Evolutionary conservation across 2,329 filamentous ascomycete species (phyloP), one percentile per base, ranked within the genome.

Genomic region (Chalara sp.): DNA sequence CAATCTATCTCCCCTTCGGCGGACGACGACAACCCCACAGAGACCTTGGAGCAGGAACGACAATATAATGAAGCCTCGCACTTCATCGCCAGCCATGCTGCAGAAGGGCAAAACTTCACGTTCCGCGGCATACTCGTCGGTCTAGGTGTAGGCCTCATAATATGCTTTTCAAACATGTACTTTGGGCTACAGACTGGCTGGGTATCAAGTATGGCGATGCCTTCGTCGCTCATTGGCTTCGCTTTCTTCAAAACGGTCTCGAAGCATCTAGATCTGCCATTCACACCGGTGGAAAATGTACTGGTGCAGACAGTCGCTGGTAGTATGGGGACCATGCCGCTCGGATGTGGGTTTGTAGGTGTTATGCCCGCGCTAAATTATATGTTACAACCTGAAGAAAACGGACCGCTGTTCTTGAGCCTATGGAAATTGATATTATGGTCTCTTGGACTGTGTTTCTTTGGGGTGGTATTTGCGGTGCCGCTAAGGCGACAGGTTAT

Each of bases 101-200:
- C 52, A 21, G 64, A 67, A 53, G 63, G 64, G 35, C 80, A 80
- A 44, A 90, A 89, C 71, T 96, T 99, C 70, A 97, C 93, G 0
- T 52, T 85, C 30, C 85, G 93, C 50, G 89, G 89, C 47, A 76
- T 97, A 39, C 65, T 82, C 5, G 89, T 88, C 31, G 93, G 93
- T 12, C 75, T 95, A 5, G 72, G 80, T 4, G 93, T 99, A 56
- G 93, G 93, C 40, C 81, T 93, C 5, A 75, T 97, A 50, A 96
- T 97, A 63, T 93, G 88, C 65, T 96, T 96, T 67, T 95, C 89
- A 48, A 99, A 99, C 66, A 96, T 95, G 75, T 99, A 97, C 69
- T 99, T 99, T 67, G 93, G 93, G n/a, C 75, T 99, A 32, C 93
- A 97, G 71, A 95, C 65, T 11, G 84, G 84, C 57, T 87, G 84